Conservation (phyloP, 495 filamentous ascomycete genomes). For the Rostrohypoxylon terebratum region DNA sequence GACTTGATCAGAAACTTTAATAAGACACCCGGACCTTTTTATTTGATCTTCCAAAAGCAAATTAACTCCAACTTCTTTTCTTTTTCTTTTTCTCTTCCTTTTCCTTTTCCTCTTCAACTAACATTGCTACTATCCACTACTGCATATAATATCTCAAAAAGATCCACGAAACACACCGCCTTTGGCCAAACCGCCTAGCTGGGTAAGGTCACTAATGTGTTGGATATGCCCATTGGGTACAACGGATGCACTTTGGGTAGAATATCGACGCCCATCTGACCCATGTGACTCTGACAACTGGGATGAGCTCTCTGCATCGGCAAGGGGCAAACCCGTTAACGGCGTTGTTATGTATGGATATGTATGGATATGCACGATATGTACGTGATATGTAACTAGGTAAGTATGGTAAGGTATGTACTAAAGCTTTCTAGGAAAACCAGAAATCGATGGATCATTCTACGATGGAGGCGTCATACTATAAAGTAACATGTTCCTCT, state of each 20-base stretch:
- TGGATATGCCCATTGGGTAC: background rate
- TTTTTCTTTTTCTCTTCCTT: background rate
- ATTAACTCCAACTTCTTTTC: background rate
- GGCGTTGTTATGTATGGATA: background rate
- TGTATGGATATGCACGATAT: conserved; percentile 1
- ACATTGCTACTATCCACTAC: background rate
- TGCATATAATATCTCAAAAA: conserved; percentile 10
- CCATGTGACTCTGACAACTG: conserved; percentile 13
- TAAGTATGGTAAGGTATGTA: background rate
- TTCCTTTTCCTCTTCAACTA: background rate
- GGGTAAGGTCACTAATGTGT: conserved; percentile 3
- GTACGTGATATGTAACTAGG: background rate
- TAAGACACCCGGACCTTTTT: conserved; percentile 18
- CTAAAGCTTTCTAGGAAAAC: background rate
- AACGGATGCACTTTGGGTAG: background rate
- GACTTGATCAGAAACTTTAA: background rate
- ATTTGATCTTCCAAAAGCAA: conserved; percentile 1
- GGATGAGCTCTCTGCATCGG: conserved; percentile 10
- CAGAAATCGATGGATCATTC: conserved; percentile 2
- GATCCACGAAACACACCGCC: conserved; percentile 29
- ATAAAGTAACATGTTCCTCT: conserved; percentile 20
- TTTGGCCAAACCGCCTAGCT: conserved; percentile 8
- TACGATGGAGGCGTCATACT: conserved; percentile 20
- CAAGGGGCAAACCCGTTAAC: conserved; percentile 13
- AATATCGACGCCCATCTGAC: conserved; percentile 10